Evolutionary conservation across 495 filamentous ascomycete genomes (phyloP).

Genomic region (Sabuloglossum arenarium): DNA sequence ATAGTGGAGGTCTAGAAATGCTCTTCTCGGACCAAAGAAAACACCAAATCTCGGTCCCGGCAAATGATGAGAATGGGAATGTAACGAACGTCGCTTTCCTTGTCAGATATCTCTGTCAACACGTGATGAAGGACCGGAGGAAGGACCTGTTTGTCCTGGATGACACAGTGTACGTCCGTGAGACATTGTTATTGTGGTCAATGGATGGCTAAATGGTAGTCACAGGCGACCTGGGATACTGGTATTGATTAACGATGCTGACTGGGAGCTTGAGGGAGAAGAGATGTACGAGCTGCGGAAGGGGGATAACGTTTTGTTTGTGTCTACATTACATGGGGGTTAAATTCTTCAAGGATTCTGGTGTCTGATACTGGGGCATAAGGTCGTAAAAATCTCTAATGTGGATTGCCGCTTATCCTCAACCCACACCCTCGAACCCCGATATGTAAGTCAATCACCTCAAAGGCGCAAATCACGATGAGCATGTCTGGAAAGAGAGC

Average conservation of each 20-base stretch:
- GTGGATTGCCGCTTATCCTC: too few relatives aligned
- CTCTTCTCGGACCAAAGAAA: slow-evolving; percentile 68
- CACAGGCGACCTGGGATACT: slow-evolving; percentile 88
- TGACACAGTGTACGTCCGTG: slow-evolving; percentile 52
- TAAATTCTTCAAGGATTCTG: slow-evolving; percentile 17
- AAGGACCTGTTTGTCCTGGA: slow-evolving; percentile 82
- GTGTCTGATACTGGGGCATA: too few relatives aligned
- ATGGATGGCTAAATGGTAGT: background rate
- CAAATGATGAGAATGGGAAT: slow-evolving; percentile 31
- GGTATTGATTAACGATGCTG: slow-evolving; percentile 89
- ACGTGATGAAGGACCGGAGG: slow-evolving; percentile 67
- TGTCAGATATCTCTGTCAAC: slow-evolving; percentile 57
- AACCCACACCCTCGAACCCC: background rate
- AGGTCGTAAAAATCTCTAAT: too few relatives aligned
- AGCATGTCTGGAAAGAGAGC: too few relatives aligned
- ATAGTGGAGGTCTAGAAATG: slow-evolving; percentile 84
- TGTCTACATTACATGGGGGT: slow-evolving; percentile 93
- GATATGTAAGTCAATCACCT: too few relatives aligned
- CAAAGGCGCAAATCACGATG: too few relatives aligned
- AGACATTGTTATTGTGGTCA: background rate
- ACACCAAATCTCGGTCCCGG: slow-evolving; percentile 46
- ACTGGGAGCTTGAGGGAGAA: slow-evolving; percentile 96
- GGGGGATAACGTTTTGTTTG: slow-evolving; percentile 81
- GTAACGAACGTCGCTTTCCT: slow-evolving; percentile 55
- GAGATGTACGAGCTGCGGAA: slow-evolving; percentile 64